Evolutionary conservation across 176 grass and related monocot genomes (phyloP), one percentile per base, ranked within the genome.

Genomic region (Bothriochloa decipiens): DNA sequence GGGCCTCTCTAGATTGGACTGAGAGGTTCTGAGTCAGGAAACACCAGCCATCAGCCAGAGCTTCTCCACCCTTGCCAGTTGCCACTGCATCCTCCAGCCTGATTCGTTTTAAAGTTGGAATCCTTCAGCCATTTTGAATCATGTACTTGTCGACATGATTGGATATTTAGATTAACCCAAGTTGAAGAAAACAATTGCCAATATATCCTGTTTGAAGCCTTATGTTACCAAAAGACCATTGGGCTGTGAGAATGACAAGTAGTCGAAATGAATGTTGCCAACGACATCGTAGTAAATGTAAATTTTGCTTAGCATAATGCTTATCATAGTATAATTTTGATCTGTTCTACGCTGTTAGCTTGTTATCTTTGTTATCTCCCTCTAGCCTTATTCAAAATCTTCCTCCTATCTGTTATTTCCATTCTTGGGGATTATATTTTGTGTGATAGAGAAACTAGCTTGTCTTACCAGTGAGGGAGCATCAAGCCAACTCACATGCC

Each of bases 401-500:
- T 65, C 25, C 5, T 70, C 1, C 5, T 57, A 52, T 52, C 0
- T 40, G 16, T 81, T 42, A 69, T 69, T 15, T 18, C 8, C 23
- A 25, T 81, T 33, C 41, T 70, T 39, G 22, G 17, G 40, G 43
- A 18, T 35, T 84, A 22, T 33, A 69, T 75, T 41, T 79, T 74
- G 35, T 61, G 72, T 70, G 55, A 77, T 79, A 79, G 14, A 29
- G 3, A 50, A 14, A 73, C 2, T 32, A 65, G 9, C 77, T 76
- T 62, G 22, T 64, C 32, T 39, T 53, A 74, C 16, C 71, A 96
- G 96, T 99, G 62, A 90, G 91, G 75, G 85, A 96, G 20, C 91
- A 99, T 70, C 93, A 94, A 85, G 89, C 93, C 46, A 96, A 99
- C 76, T 99, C 96, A 46, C 96, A 99, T 77, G 91, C 93, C 22